Percentiles rank a stretch among this genome's conserved stretches.
Conservation (phyloP, 495 filamentous ascomycete species). For the Aspergillus indologenus region DNA sequence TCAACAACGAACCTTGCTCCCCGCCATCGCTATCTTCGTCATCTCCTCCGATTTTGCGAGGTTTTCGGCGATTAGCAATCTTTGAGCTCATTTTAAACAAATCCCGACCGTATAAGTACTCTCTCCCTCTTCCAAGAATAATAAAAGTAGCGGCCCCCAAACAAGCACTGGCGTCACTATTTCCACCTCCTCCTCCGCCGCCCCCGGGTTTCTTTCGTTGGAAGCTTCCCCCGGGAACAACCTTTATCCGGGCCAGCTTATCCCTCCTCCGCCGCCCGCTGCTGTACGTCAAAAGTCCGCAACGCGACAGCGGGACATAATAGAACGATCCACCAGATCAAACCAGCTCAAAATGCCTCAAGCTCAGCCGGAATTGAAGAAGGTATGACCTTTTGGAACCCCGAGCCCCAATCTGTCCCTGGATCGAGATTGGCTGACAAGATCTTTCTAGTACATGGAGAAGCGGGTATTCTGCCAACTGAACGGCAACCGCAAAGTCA, state of each 20-base stretch:
- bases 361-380: constrained; percentile 98
- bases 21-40: constrained; percentile 56
- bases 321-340: constrained; percentile 11
- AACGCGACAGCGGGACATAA: constrained; percentile 13
- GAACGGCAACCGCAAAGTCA: constrained; percentile 95
- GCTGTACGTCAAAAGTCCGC: constrained; percentile 30
- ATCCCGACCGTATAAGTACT: neutral
- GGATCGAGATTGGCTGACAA: constrained; percentile 14
- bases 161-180: too few species aligned
- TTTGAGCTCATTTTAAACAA: constrained; percentile 55
- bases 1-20: constrained; percentile 31
- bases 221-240: constrained; percentile 32
- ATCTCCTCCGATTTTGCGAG: constrained; percentile 68
- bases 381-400: constrained; percentile 52
- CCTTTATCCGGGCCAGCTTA: constrained; percentile 33
- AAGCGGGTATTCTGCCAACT: constrained; percentile 97
- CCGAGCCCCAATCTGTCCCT: neutral
- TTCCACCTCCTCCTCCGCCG: constrained; percentile 8
- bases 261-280: constrained; percentile 17
- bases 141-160: neutral
- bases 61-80: constrained; percentile 66
- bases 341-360: constrained; percentile 75
- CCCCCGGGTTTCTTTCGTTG: constrained; percentile 12
- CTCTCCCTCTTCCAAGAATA: neutral
- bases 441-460: constrained; percentile 82